Conservation (phyloP, 1,284 basidiomycete genomes). For the Ganoderma multipileum region DNA sequence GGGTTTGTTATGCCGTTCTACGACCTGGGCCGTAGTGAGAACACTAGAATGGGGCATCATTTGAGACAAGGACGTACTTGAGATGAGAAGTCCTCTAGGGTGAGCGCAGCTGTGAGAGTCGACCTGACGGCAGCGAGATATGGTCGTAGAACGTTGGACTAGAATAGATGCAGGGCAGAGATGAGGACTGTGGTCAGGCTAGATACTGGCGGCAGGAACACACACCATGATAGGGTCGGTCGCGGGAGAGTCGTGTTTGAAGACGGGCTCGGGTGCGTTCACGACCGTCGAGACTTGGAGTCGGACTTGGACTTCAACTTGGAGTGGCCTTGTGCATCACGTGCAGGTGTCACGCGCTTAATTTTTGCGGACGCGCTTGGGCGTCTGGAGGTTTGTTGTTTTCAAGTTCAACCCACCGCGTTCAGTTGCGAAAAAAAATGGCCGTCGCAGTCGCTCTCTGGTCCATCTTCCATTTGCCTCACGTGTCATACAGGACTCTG, state of each 20-base stretch:
- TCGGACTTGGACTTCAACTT: neutral
- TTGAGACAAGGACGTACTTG: slow-evolving; percentile 63
- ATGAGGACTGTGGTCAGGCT: slow-evolving; percentile 6
- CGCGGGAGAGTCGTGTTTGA: slow-evolving; percentile 15
- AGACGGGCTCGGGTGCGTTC: slow-evolving; percentile 27
- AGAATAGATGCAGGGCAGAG: neutral
- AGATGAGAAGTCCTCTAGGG: slow-evolving; percentile 96
- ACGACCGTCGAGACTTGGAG: no score
- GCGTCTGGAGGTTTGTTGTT: slow-evolving; percentile 1
- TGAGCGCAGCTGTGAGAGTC: slow-evolving; percentile 96
- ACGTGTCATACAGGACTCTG: slow-evolving; percentile 17
- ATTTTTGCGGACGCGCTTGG: slow-evolving; percentile 29
- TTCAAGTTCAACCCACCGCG: slow-evolving; percentile 2
- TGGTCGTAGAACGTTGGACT: slow-evolving; percentile 88
- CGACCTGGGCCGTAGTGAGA: slow-evolving; percentile 63
- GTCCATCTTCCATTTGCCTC: slow-evolving; percentile 46
- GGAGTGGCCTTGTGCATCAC: neutral
- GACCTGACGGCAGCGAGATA: slow-evolving; percentile 97
- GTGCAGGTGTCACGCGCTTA: slow-evolving; percentile 26
- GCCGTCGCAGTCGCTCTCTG: slow-evolving; percentile 66
- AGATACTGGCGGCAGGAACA: neutral
- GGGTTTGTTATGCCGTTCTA: slow-evolving; percentile 96
- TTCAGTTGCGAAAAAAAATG: slow-evolving; percentile 51
- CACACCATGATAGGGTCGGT: slow-evolving; percentile 50
- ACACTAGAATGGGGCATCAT: slow-evolving; percentile 7